Evolutionary conservation across 345 rosid genomes (phyloP), one percentile per base, ranked within the genome.

Genomic region (Dimocarpus longan): DNA sequence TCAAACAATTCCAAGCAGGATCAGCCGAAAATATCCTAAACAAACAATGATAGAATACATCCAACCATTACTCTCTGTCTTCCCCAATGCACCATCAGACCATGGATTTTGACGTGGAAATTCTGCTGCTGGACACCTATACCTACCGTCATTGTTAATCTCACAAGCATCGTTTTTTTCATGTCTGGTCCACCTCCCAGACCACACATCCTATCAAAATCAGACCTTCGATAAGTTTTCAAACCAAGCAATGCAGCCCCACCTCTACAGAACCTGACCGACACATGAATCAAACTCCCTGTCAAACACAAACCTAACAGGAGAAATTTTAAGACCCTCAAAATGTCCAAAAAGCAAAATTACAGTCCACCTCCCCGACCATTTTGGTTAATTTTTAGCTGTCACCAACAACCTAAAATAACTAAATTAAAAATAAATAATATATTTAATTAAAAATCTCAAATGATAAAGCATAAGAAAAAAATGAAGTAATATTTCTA

Each of bases 61-160:
- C 99, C 98, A 96, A 46, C 99, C 98, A 72, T 94, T 96, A 72
- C 99, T 94, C 91, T 96, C 99, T 46, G 94, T 76, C 6, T 59
- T 43, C 8, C 97, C 95, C 77, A 96, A 82, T 0, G 90, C 85
- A 15, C 98, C 97, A 32, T 32, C 37, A 62, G 98, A 96, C 99
- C 99, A 96, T 1, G 97, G 97, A 77, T 80, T 81, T 62, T 66
- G 87, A 78, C 99, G 94, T 13, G 93, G 90, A 75, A 86, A 89
- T 82, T 89, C 81, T 0, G 87, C 83, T 0, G 88, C 60, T 3
- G 91, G 91, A 71, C 99, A 96, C 2, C 93, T 91, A 77, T 87
- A 94, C 72, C 97, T 82, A 5, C 98, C 99, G 46, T 94, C 97
- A 1, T 82, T 56, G 78, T 94, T 86, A 68, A 94, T 93, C 52